Evolutionary conservation across 805 yeast genomes (phyloP).

Genomic region (Saturnispora besseyi): DNA sequence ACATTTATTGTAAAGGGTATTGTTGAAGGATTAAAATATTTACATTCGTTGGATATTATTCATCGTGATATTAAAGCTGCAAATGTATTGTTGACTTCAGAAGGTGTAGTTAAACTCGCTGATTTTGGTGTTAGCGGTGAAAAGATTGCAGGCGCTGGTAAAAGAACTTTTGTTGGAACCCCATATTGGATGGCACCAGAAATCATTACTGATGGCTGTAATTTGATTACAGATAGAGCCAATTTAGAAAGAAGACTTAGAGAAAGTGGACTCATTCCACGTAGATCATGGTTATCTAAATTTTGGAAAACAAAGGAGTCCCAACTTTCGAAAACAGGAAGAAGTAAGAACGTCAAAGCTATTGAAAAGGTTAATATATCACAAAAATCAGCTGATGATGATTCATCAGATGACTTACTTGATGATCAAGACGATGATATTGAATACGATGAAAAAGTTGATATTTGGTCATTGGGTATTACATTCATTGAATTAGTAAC

Average conservation of each 20-base stretch:
- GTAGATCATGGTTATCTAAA: slow-evolving; percentile 7
- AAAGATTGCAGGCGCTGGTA: slow-evolving; percentile 41
- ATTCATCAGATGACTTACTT: neutral
- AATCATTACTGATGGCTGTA: slow-evolving; percentile 41
- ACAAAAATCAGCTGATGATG: slow-evolving; percentile 1
- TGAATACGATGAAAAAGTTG: slow-evolving; percentile 81
- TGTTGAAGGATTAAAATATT: slow-evolving; percentile 61
- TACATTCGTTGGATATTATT: slow-evolving; percentile 66
- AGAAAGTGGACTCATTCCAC: slow-evolving; percentile 5
- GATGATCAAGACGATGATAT: slow-evolving; percentile 14
- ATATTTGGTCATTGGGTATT: slow-evolving; percentile 94
- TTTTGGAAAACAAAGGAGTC: slow-evolving; percentile 10
- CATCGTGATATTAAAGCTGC: slow-evolving; percentile 96
- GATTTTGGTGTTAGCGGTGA: slow-evolving; percentile 96
- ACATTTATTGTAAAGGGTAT: slow-evolving; percentile 56
- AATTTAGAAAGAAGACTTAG: slow-evolving; percentile 8
- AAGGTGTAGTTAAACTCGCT: slow-evolving; percentile 77
- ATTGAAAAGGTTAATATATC: neutral
- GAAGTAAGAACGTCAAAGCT: too few relatives aligned
- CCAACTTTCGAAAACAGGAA: neutral
- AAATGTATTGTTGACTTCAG: slow-evolving; percentile 63
- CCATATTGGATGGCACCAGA: slow-evolving; percentile 92
- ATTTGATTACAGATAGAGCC: slow-evolving; percentile 7
- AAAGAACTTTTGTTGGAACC: slow-evolving; percentile 49
- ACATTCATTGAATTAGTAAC: slow-evolving; percentile 78